phyloP scores from a whole-genome alignment of 2,329 filamentous ascomycete species.

The Alternaria angustiovoidea region DNA sequence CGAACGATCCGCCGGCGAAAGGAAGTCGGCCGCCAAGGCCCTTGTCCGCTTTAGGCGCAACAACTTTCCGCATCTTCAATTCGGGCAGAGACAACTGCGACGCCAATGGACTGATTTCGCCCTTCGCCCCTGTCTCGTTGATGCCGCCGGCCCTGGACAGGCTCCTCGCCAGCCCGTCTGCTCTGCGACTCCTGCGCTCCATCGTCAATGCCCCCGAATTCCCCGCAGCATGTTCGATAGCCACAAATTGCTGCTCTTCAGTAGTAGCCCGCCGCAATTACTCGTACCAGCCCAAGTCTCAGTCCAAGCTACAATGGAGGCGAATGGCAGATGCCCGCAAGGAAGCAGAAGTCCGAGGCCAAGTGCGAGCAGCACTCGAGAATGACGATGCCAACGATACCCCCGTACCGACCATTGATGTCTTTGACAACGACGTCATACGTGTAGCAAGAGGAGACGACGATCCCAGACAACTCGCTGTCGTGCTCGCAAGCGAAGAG shows the following conservation, averaged over 20 bases:
- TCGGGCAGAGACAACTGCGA: slow-evolving; percentile 11
- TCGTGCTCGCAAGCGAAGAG: slow-evolving; percentile 52
- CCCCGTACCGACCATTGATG: not conserved
- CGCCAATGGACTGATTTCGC: slow-evolving; percentile 34
- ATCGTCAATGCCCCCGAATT: slow-evolving; percentile 39
- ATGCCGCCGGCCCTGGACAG: slow-evolving; percentile 57
- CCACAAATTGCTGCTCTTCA: slow-evolving; percentile 27
- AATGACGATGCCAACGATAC: slow-evolving; percentile 11
- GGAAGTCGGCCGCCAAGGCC: slow-evolving; percentile 25
- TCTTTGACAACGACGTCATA: not conserved
- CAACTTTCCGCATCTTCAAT: slow-evolving; percentile 17
- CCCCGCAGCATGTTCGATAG: slow-evolving; percentile 26
- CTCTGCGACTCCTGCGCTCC: slow-evolving; percentile 50
- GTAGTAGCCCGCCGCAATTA: slow-evolving; percentile 24
- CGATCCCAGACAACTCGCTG: slow-evolving; percentile 45
- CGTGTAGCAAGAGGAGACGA: slow-evolving; percentile 4
- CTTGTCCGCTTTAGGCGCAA: slow-evolving; percentile 27
- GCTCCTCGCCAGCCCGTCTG: slow-evolving; percentile 57
- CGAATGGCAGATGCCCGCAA: slow-evolving; percentile 21
- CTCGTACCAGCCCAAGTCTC: slow-evolving; percentile 9
- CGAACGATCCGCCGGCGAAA: slow-evolving; percentile 37
- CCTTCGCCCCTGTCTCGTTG: slow-evolving; percentile 32
- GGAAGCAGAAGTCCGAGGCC: slow-evolving; percentile 12
- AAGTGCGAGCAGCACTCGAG: slow-evolving; percentile 18
- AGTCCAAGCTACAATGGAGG: slow-evolving; percentile 20